Conservation (phyloP, 345 rosid species). For the Sonneratia caseolaris region DNA sequence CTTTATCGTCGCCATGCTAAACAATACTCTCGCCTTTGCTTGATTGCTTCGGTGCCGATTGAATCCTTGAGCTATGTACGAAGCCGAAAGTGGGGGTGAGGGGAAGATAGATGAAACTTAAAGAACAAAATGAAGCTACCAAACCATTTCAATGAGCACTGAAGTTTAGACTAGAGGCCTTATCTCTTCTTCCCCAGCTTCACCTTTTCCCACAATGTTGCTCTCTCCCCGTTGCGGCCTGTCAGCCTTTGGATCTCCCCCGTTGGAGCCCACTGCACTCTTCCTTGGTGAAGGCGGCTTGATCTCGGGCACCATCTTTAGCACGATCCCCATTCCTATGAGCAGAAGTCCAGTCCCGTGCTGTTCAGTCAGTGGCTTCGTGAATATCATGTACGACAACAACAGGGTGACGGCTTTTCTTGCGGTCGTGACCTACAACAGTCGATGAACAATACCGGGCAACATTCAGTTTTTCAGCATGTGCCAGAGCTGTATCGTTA, state of each 20-base stretch:
- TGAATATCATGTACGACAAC: constrained; percentile 70
- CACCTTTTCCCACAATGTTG: constrained; percentile 1
- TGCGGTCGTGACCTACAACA: constrained; percentile 70
- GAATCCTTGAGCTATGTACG: too few species aligned
- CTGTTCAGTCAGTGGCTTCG: constrained; percentile 83
- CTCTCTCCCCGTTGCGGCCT: not conserved
- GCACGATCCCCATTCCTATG: constrained; percentile 61
- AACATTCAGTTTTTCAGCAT: not conserved
- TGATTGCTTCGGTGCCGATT: too few species aligned
- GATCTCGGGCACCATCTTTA: constrained; percentile 72
- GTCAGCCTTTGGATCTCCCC: constrained; percentile 8
- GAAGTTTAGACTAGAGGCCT: constrained; percentile 36
- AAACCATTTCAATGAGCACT: too few species aligned
- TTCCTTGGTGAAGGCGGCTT: constrained; percentile 19
- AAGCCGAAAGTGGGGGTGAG: too few species aligned
- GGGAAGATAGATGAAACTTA: too few species aligned
- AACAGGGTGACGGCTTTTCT: constrained; percentile 69
- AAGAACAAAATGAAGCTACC: too few species aligned
- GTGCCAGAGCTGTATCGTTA: not conserved
- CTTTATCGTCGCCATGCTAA: too few species aligned
- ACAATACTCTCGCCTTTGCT: too few species aligned
- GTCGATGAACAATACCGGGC: not conserved
- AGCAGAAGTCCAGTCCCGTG: constrained; percentile 73
- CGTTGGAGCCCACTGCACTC: not conserved
- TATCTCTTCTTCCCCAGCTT: constrained; percentile 15